These are phyloP conservation scores for Kwoniella dejecticola DNA, from an alignment of 768 basidiomycete genomes.

Conservation along the genomic window DNA sequence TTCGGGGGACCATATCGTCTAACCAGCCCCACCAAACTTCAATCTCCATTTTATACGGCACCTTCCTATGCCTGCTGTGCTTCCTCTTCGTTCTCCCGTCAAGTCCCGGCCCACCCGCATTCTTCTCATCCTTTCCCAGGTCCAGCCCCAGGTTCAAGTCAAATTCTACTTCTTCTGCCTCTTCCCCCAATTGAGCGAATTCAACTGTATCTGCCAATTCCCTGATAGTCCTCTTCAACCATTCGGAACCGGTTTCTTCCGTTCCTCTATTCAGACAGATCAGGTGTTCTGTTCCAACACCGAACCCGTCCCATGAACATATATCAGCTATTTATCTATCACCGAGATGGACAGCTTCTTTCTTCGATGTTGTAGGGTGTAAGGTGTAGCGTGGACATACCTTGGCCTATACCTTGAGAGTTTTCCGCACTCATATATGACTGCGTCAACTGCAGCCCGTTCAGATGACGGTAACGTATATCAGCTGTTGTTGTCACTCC, in stretches of 20 bases:
- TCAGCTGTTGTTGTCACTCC: no score
- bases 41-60: constrained; percentile 20
- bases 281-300: constrained; percentile 40
- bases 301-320: no score
- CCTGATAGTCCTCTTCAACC: constrained; percentile 32
- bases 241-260: constrained; percentile 44
- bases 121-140: not conserved
- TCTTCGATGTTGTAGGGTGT: no score
- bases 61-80: not conserved
- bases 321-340: no score
- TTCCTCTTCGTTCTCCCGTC: no score
- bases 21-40: constrained; percentile 49
- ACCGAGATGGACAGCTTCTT: no score
- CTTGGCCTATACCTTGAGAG: constrained; percentile 43
- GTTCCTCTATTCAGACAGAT: constrained; percentile 46
- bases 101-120: no score
- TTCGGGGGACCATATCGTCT: constrained; percentile 45
- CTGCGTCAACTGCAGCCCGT: not conserved
- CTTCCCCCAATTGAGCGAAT: constrained; percentile 14
- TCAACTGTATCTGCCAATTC: constrained; percentile 24
- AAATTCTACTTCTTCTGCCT: no score
- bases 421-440: constrained; percentile 42
- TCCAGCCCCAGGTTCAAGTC: not conserved
- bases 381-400: no score
- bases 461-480: no score